These are phyloP conservation scores for Cubamyces lactineus DNA, from an alignment of 768 basidiomycete genomes.

Conservation along the genomic window DNA sequence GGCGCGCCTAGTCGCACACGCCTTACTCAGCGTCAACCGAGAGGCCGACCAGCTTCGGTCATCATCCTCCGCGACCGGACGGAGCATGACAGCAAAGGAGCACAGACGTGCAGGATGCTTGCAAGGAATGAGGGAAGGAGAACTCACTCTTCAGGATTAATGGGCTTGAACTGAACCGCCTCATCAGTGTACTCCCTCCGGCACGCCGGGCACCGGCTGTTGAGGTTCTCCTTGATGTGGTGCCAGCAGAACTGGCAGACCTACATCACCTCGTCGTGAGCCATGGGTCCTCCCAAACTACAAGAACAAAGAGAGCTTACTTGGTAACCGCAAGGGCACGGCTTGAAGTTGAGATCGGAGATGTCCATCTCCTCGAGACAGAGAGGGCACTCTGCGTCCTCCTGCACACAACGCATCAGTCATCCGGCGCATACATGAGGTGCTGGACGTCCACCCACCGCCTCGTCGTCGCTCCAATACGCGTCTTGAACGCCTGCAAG, in stretches of 20 bases:
- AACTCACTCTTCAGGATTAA: conserved; percentile 93
- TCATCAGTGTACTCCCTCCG: conserved; percentile 92
- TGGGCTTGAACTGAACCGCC: conserved; percentile 91
- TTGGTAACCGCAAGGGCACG: conserved; percentile 98
- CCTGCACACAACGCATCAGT: conserved; percentile 49
- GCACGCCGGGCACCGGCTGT: conserved; percentile 96
- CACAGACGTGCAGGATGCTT: conserved; percentile 15
- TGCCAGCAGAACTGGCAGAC: conserved; percentile 99
- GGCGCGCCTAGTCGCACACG: not conserved
- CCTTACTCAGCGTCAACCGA: conserved; percentile 11
- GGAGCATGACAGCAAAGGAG: conserved; percentile 13
- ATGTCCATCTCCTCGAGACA: conserved; percentile 99
- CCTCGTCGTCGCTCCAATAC: conserved; percentile 95
- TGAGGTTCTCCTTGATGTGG: conserved; percentile 95
- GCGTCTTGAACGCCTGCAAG: conserved; percentile 92
- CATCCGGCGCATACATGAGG: not conserved
- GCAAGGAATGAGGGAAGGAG: not conserved
- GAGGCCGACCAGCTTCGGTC: not conserved
- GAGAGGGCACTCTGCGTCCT: conserved; percentile 96
- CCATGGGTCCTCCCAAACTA: not conserved
- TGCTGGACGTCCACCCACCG: conserved; percentile 49
- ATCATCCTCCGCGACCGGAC: not conserved
- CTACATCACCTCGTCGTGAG: conserved; percentile 43
- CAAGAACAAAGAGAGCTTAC: conserved; percentile 42
- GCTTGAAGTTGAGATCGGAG: conserved; percentile 98